A percentile compares a stretch with the other conserved stretches of the same genome.
Conservation (phyloP, 306 rosid species). For the Hippophae tibetana region DNA sequence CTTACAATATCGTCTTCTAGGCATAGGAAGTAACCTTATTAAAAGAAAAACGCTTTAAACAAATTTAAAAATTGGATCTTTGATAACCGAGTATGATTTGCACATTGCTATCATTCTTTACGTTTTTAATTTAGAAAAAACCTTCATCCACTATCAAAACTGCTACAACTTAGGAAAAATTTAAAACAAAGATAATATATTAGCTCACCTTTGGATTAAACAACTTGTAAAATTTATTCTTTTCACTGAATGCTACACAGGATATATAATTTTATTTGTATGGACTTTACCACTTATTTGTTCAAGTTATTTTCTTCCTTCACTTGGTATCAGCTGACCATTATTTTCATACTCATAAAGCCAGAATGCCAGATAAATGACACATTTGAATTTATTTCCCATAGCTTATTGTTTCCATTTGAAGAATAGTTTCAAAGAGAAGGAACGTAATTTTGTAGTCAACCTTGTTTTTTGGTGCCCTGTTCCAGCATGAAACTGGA, state of each 20-base stretch:
- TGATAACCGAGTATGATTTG: no score
- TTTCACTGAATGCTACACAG: background rate
- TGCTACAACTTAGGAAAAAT: no score
- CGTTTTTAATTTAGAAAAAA: no score
- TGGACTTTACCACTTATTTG: background rate
- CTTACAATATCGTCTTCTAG: no score
- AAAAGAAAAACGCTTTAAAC: no score
- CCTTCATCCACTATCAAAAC: no score
- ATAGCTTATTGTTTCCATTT: background rate
- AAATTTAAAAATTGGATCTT: no score
- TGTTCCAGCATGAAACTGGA: constrained; percentile 81
- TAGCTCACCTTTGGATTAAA: background rate
- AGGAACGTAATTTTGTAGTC: constrained; percentile 1
- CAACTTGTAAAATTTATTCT: background rate
- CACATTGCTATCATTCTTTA: no score
- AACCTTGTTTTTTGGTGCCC: constrained; percentile 20
- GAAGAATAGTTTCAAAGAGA: background rate
- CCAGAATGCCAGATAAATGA: background rate
- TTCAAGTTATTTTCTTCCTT: background rate
- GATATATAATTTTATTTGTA: background rate
- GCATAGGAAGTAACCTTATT: no score
- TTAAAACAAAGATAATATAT: no score
- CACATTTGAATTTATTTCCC: background rate
- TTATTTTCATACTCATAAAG: background rate
- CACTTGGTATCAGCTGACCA: background rate